Evolutionary conservation across 2,329 filamentous ascomycete genomes (phyloP).

Genomic region (Aspergillus jensenii): DNA sequence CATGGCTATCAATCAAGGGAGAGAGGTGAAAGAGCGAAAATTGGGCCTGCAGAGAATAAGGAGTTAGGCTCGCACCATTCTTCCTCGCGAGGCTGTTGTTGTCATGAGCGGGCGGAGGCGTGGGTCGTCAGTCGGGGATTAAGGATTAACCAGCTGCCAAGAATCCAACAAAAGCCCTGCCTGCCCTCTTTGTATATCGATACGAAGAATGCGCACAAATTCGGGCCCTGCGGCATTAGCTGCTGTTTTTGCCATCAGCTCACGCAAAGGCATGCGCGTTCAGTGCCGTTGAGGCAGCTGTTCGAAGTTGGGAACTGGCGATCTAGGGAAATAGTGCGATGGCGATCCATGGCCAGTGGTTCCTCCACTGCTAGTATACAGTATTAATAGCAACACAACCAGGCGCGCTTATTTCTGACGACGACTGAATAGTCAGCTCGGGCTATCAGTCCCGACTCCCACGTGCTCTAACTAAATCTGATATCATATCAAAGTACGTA

Average conservation of each 20-base stretch:
- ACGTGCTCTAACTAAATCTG: neutral
- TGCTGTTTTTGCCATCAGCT: neutral
- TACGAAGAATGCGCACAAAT: neutral
- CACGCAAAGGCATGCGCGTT: neutral
- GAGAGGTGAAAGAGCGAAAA: neutral
- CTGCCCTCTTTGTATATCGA: neutral
- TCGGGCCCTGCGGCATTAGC: neutral
- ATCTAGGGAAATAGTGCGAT: neutral
- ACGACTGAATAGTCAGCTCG: neutral
- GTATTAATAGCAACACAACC: conserved; percentile 5
- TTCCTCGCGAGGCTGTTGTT: conserved; percentile 12
- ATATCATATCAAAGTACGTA: neutral
- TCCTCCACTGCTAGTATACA: neutral
- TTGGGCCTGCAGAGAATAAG: conserved; percentile 3
- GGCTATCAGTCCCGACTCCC: neutral
- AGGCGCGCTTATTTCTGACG: neutral
- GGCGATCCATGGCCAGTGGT: neutral
- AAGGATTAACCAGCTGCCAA: conserved; percentile 14
- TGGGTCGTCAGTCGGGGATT: conserved; percentile 8
- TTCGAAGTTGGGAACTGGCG: neutral
- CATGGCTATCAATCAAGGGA: conserved; percentile 1
- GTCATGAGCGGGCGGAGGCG: conserved; percentile 11
- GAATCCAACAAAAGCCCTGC: neutral
- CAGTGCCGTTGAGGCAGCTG: neutral
- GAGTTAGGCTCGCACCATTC: conserved; percentile 14